Conservation (phyloP, 2,329 filamentous ascomycete species). For the Cyphellophora attinorum region DNA sequence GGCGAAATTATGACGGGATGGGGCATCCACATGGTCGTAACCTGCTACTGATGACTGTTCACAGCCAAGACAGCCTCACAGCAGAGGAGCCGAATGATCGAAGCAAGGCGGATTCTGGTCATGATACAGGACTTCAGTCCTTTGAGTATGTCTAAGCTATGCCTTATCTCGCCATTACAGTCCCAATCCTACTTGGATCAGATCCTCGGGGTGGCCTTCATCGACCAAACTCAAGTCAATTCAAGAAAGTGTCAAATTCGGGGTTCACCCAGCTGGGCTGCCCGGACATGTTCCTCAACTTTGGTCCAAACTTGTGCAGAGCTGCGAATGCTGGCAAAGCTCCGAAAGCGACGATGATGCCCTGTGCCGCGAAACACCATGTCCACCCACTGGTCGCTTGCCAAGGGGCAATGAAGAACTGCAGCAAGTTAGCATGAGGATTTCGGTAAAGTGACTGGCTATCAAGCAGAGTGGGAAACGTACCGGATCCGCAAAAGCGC, state of each 20-base stretch:
- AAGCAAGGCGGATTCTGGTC: no score
- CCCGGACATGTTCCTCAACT: constrained; percentile 26
- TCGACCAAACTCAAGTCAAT: no score
- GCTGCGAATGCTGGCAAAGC: constrained; percentile 28
- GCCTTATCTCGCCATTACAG: no score
- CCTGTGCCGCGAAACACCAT: constrained; percentile 42
- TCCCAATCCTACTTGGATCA: no score
- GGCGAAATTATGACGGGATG: constrained; percentile 51
- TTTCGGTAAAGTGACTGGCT: neutral
- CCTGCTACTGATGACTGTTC: no score
- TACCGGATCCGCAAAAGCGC: constrained; percentile 36
- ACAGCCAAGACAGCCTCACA: no score
- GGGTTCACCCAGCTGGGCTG: constrained; percentile 39
- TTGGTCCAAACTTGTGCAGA: constrained; percentile 32
- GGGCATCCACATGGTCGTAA: no score
- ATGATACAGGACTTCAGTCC: no score
- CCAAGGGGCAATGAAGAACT: constrained; percentile 45
- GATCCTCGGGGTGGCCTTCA: no score
- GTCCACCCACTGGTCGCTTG: constrained; percentile 36
- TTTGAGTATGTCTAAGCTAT: no score
- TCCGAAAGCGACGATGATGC: constrained; percentile 34
- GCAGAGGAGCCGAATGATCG: no score
- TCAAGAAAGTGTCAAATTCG: constrained; percentile 24
- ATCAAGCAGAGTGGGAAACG: constrained; percentile 6
- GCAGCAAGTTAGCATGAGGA: neutral